A percentile compares a stretch with the other conserved stretches of the same genome.
phyloP scores from a whole-genome alignment of 805 yeast genomes.

The Yamadazyma laniorum region DNA sequence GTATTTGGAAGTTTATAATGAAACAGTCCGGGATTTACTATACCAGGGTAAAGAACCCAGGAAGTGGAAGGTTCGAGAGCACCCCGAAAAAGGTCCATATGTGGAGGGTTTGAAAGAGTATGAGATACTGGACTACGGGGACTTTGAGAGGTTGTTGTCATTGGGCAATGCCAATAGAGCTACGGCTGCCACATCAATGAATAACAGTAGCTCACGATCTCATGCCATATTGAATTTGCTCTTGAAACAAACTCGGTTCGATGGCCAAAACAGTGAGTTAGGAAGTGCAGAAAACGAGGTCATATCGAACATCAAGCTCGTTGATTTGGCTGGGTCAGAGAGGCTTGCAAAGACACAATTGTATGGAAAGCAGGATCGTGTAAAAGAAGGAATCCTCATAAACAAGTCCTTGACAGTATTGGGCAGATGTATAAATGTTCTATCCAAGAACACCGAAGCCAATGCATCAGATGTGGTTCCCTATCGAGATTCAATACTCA shows the following conservation, averaged over 20 bases:
- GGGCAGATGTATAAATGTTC: conserved; percentile 60
- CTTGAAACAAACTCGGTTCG: conserved; percentile 54
- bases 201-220: conserved; percentile 70
- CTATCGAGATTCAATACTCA: conserved; percentile 70
- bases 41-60: conserved; percentile 12
- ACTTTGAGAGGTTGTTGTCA: conserved; percentile 46
- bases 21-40: conserved; percentile 66
- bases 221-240: conserved; percentile 74
- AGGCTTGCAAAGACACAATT: conserved; percentile 62
- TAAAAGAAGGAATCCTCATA: conserved; percentile 74
- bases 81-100: conserved; percentile 64
- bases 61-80: conserved; percentile 59
- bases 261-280: conserved; percentile 18
- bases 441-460: conserved; percentile 40
- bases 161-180: conserved; percentile 58
- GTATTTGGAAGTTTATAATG: conserved; percentile 76
- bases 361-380: conserved; percentile 50
- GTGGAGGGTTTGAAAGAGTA: conserved; percentile 65
- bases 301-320: conserved; percentile 62
- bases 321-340: conserved; percentile 85
- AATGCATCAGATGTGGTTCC: conserved; percentile 41
- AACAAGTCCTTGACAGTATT: conserved; percentile 75
- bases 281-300: conserved; percentile 47
- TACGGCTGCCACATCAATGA: conserved; percentile 73
- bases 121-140: conserved; percentile 45